Conservation (phyloP, 2,329 filamentous ascomycete genomes). For the Ceratocystis diversiconidia region DNA sequence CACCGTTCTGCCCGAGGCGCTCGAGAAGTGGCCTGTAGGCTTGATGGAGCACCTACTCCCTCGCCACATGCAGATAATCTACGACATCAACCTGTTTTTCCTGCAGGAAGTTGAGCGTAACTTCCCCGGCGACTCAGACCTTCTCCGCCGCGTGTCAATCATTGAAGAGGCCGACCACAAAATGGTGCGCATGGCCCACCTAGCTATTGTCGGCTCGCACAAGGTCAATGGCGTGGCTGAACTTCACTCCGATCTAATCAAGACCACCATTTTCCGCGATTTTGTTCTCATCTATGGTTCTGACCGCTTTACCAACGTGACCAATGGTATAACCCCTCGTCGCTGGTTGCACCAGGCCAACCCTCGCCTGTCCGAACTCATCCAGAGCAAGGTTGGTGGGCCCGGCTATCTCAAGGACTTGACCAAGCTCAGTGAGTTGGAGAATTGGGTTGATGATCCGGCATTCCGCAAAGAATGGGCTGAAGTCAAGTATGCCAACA, state of each 20-base stretch:
- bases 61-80: constrained; percentile 91
- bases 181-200: constrained; percentile 94
- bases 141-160: constrained; percentile 80
- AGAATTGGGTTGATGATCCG: constrained; percentile 71
- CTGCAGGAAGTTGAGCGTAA: constrained; percentile 77
- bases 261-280: constrained; percentile 98
- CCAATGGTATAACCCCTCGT: constrained; percentile 91
- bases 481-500: constrained; percentile 94
- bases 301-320: constrained; percentile 98
- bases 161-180: constrained; percentile 95
- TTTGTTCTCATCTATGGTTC: constrained; percentile 90
- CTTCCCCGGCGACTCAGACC: constrained; percentile 78
- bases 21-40: constrained; percentile 97
- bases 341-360: constrained; percentile 98
- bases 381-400: constrained; percentile 75
- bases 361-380: constrained; percentile 77
- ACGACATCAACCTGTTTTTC: constrained; percentile 94
- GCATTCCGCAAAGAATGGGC: constrained; percentile 88
- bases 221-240: constrained; percentile 99
- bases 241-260: constrained; percentile 92
- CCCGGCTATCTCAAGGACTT: constrained; percentile 81
- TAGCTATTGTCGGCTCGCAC: constrained; percentile 93
- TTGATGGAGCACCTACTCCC: constrained; percentile 85
- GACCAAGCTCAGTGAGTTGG: constrained; percentile 71
- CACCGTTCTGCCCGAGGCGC: constrained; percentile 87